Conservation (phyloP, 257 asterid genomes). For the Mentha longifolia region DNA sequence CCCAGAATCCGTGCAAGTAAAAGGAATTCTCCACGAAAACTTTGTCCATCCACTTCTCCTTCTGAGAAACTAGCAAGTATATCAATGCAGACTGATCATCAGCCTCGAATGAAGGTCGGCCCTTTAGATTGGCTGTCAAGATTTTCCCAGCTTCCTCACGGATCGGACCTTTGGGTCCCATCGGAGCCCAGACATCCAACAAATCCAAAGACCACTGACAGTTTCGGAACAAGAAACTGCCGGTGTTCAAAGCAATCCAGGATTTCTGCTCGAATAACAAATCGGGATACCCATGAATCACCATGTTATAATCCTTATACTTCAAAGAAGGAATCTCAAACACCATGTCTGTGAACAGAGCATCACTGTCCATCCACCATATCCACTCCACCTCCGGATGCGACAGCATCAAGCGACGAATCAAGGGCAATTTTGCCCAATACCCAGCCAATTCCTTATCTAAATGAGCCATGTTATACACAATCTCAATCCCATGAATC, state of each 20-base stretch:
- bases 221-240: constrained; percentile 82
- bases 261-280: constrained; percentile 79
- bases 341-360: constrained; percentile 82
- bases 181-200: constrained; percentile 95
- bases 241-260: constrained; percentile 89
- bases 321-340: constrained; percentile 71
- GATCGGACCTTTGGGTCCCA: constrained; percentile 90
- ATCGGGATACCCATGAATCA: constrained; percentile 84
- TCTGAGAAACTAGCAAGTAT: constrained; percentile 68
- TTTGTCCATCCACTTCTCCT: constrained; percentile 71
- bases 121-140: constrained; percentile 82
- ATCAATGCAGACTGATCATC: constrained; percentile 96
- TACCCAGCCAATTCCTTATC: constrained; percentile 88
- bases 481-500: constrained; percentile 92
- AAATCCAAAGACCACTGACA: constrained; percentile 96
- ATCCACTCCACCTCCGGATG: constrained; percentile 98
- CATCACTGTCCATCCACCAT: constrained; percentile 99
- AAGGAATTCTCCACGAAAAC: constrained; percentile 85
- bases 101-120: constrained; percentile 91
- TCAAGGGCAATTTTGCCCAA: constrained; percentile 88
- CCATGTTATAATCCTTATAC: constrained; percentile 69
- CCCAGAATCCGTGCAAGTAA: constrained; percentile 94
- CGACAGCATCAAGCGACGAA: constrained; percentile 81
- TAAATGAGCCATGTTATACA: constrained; percentile 89
- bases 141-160: constrained; percentile 90